These are phyloP conservation scores for Vitis hybrid DNA, from an alignment of 177 flowering plant genomes.

Conservation along the genomic window DNA sequence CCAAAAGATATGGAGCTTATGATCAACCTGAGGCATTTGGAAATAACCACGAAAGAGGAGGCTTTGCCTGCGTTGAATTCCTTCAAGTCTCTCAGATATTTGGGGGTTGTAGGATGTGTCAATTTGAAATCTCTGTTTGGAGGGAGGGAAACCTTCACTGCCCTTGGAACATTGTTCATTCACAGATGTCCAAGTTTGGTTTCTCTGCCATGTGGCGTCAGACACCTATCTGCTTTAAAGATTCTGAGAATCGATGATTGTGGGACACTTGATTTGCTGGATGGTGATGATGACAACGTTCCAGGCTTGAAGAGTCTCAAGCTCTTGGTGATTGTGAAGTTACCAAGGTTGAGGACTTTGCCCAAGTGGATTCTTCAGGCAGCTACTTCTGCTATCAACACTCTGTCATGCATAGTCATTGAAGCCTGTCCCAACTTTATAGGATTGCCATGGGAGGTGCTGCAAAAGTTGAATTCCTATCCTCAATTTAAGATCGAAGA, in stretches of 20 bases:
- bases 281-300: background rate
- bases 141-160: background rate
- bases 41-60: background rate
- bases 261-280: slow-evolving; percentile 4
- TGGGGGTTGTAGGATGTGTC: background rate
- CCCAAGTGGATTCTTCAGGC: slow-evolving; percentile 9
- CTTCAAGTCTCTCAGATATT: slow-evolving; percentile 3
- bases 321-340: background rate
- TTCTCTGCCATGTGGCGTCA: background rate
- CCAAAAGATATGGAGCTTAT: slow-evolving; percentile 4
- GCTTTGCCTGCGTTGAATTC: slow-evolving; percentile 1
- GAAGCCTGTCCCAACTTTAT: background rate
- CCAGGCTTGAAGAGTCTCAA: background rate
- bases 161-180: background rate
- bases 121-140: slow-evolving; percentile 5
- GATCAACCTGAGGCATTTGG: background rate
- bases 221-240: slow-evolving; percentile 1
- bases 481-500: background rate
- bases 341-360: slow-evolving; percentile 2
- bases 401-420: background rate
- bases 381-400: background rate
- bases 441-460: background rate
- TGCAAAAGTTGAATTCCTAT: background rate
- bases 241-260: background rate
- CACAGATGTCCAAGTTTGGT: background rate